Conservation (phyloP, 495 filamentous ascomycete species). For the Lasiosphaeris hirsuta region DNA sequence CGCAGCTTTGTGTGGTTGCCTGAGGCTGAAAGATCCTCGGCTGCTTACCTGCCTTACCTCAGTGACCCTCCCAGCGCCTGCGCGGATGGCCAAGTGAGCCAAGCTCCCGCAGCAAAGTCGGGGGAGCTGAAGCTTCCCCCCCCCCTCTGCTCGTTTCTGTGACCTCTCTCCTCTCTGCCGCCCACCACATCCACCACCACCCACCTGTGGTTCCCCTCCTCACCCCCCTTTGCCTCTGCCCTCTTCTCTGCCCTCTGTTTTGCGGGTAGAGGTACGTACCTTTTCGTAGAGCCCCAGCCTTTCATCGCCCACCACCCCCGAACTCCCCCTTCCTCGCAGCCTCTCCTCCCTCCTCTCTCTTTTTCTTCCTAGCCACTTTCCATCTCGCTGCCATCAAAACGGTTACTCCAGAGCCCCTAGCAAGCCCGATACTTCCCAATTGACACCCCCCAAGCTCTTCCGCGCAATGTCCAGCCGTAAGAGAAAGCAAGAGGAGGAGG, state of each 20-base stretch:
- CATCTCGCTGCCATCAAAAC: conserved; percentile 19
- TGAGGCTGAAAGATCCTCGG: neutral
- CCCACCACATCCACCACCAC: conserved; percentile 1
- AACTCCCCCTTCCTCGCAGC: conserved; percentile 32
- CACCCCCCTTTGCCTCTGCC: conserved; percentile 28
- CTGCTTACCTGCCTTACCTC: too few relatives aligned
- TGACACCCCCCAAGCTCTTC: conserved; percentile 18
- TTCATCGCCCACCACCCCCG: conserved; percentile 37
- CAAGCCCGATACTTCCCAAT: conserved; percentile 23
- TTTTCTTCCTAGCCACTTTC: conserved; percentile 19
- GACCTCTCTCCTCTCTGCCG: neutral
- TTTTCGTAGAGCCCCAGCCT: conserved; percentile 27
- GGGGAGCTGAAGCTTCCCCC: conserved; percentile 7
- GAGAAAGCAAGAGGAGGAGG: conserved; percentile 50
- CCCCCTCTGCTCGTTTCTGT: neutral
- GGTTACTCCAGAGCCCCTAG: conserved; percentile 16
- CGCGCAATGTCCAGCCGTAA: conserved; percentile 43
- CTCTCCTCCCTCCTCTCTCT: conserved; percentile 26
- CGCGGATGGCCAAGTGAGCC: neutral
- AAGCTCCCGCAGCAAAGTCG: neutral
- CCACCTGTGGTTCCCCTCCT: conserved; percentile 19
- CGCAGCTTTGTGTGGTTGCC: neutral
- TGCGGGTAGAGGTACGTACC: conserved; percentile 28
- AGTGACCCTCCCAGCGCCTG: neutral
- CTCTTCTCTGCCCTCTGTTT: conserved; percentile 13